Conservation (phyloP, 2,329 filamentous ascomycete genomes). For the Sporothrix schenckii region DNA sequence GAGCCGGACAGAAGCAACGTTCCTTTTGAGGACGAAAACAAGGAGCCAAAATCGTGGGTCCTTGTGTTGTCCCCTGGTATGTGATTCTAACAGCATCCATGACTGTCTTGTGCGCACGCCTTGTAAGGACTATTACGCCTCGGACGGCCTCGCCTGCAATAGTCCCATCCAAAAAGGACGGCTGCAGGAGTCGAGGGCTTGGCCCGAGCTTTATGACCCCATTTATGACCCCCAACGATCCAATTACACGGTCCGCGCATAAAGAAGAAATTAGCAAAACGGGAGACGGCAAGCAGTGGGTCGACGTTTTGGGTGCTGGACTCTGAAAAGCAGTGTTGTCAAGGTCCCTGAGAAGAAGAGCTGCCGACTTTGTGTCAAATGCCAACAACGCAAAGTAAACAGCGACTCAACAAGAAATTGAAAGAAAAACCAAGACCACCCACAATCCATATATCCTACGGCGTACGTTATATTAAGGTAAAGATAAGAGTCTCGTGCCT, state of each 20-base stretch:
- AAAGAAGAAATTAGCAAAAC: neutral
- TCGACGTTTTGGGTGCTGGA: neutral
- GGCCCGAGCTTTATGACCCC: neutral
- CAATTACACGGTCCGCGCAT: slow-evolving; percentile 3
- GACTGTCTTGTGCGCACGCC: no score
- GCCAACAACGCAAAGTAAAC: neutral
- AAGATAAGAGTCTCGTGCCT: no score
- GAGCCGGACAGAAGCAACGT: no score
- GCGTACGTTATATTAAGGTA: neutral
- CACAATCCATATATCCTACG: neutral
- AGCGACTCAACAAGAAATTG: neutral
- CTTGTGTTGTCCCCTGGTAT: no score
- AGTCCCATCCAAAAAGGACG: no score
- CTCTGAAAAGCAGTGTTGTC: neutral
- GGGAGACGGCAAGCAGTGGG: neutral
- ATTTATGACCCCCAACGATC: neutral
- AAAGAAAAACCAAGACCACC: neutral
- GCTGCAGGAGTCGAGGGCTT: no score
- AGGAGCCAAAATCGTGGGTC: no score
- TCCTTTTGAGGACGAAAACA: no score
- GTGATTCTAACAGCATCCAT: no score
- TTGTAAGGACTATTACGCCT: no score
- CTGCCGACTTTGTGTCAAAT: neutral
- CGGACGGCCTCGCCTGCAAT: no score
- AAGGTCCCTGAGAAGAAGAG: neutral